Conservation (phyloP, 805 yeast genomes). For the Ascoidea asiatica region DNA sequence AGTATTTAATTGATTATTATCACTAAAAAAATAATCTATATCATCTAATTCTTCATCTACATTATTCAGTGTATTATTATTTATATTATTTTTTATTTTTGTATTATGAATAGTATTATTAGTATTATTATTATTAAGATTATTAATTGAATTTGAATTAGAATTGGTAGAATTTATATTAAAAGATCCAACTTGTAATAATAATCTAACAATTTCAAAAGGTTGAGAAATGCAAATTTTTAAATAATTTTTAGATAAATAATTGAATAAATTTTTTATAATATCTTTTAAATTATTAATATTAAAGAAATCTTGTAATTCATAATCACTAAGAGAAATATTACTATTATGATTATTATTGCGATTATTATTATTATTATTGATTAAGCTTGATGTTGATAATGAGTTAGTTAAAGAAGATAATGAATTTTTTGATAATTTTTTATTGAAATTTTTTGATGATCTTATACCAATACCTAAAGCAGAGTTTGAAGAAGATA, state of each 20-base stretch:
- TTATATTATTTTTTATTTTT: no score
- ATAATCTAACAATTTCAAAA: slow-evolving; percentile 65
- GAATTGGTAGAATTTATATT: slow-evolving; percentile 10
- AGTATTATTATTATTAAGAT: no score
- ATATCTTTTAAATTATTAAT: slow-evolving; percentile 41
- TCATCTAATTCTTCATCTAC: not conserved
- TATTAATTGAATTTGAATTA: no score
- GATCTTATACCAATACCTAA: slow-evolving; percentile 11
- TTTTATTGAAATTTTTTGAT: not conserved
- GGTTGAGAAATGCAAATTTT: slow-evolving; percentile 72
- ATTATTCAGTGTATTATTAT: no score
- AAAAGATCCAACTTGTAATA: slow-evolving; percentile 71
- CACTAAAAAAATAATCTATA: not conserved
- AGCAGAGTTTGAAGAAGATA: slow-evolving; percentile 1
- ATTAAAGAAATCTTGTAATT: slow-evolving; percentile 55
- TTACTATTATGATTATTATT: not conserved
- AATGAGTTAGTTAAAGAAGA: not conserved
- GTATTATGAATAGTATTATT: no score
- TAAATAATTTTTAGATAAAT: slow-evolving; percentile 55
- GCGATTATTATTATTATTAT: no score
- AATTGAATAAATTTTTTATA: slow-evolving; percentile 39
- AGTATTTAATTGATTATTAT: no score
- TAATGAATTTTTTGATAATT: not conserved
- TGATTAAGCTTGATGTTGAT: not conserved
- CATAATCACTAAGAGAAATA: slow-evolving; percentile 27